Base-by-base conservation (phyloP, 352 stramenopile species). In the Blastocystis hominis region DNA sequence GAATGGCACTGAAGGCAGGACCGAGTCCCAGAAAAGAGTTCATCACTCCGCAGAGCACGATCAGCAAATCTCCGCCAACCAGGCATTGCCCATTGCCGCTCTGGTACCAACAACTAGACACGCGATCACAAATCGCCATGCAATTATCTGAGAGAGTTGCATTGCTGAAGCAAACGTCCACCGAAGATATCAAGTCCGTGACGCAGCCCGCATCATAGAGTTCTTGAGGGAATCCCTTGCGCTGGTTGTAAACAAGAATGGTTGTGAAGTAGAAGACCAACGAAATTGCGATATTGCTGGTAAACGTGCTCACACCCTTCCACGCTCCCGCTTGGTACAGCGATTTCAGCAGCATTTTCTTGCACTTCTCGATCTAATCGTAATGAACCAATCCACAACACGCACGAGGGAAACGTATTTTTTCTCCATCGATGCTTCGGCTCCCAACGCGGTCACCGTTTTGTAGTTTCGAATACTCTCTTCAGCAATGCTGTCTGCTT, bases 361-460 rank as follows among this genome's bases (percentile, higher is more conserved):
- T 24, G 50, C 72, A 84, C 44, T 84, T 64, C n/a, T 59, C 50
- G n/a, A 59, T 59, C 50, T 59, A 59, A 10, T n/a, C n/a, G 10
- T n/a, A 20, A 59, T 10, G n/a, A 59, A 20, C 50, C 13, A 59
- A 20, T 59, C 13, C 10, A 59, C 5, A n/a, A n/a, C n/a, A n/a
- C 77, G 55, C 38, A 94, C 63, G 1, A 92, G 91, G 0, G 56
- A 72, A 30, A 92, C 88, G 75, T 94, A 94, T 75, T 94, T 93
- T 50, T 20, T 36, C 15, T 91, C 88, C 54, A 94, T 93, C 40
- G 92, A 89, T 5, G 89, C 63, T 40, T 93, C 91, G 0, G 92
- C 89, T 79, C 93, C 93, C 89, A 94, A 93, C 90, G 93, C 92
- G 90, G 93, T 91, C 46, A 94, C 92, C 0, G 92, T 94, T 36